Base-by-base conservation (phyloP, 192 early-diverging fungal species). In the Gorgonomyces haynaldii region DNA sequence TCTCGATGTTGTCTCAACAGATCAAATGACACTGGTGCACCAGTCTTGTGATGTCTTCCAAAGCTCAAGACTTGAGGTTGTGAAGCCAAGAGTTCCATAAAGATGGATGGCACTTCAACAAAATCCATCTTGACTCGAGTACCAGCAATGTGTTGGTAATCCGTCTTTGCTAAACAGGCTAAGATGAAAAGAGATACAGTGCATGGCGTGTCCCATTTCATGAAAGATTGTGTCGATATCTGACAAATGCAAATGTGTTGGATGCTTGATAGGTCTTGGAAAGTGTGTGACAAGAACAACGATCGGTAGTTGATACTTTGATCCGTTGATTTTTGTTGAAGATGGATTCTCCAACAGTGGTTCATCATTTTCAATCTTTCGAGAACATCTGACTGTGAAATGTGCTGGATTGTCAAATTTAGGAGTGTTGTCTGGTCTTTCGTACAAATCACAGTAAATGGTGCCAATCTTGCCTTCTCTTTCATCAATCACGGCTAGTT, bases 131-230 rank as follows among this genome's bases (percentile, higher is more conserved):
- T 72, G 56, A 90, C 92, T 21, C 95, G 73, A 7, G 95, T 98
- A 27, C 95, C 95, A 1, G 89, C 74, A 10, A 98, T 88, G 62
- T 95, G 93, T 56, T 98, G 95, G 64, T 83, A 96, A 29, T 87
- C 81, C n/a, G 90, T 92, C 16, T 83, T 76, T 25, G 85, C 92
- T 3, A 98, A 72, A 84, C 94, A 89, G 15, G 90, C 65, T 69
- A 44, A 19, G 13, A 42, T 35, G 2, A 62, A 42, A 2, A 34
- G 19, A 63, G 54, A 56, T 56, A 76, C 69, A 97, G 60, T 95
- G 91, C 82, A 97, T 88, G 1, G 89, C 96, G 53, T 98, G 96
- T 2, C 96, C 96, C 90, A 96, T 95, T 50, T 98, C 96, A 61
- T 98, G 96, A 65, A 95, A 98, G 1, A 96, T 60, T 0, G 96